Conservation (phyloP, 2,329 filamentous ascomycete genomes). For the Trichoderma citrinoviride region DNA sequence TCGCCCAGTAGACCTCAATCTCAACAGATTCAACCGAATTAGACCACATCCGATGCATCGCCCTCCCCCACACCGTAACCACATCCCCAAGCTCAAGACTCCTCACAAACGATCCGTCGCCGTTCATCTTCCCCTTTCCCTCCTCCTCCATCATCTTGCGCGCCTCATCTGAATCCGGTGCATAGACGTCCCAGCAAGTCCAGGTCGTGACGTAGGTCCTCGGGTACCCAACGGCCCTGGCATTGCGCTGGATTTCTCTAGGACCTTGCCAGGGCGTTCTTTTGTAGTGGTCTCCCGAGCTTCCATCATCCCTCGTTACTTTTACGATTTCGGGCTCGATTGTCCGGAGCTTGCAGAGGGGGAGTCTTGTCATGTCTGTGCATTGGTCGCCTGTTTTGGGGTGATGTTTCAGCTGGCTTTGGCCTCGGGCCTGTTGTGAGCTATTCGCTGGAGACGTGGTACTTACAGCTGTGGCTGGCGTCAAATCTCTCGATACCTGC, state of each 20-base stretch:
- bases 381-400: neutral
- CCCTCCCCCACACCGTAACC: constrained; percentile 59
- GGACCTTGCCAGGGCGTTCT: neutral
- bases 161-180: constrained; percentile 42
- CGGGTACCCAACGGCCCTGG: constrained; percentile 34
- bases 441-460: too few species aligned
- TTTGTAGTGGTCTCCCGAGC: neutral
- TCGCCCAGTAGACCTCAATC: constrained; percentile 59
- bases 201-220: constrained; percentile 51
- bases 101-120: constrained; percentile 55
- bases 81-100: constrained; percentile 57
- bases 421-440: neutral
- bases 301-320: neutral
- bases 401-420: too few species aligned
- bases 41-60: constrained; percentile 53
- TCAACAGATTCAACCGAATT: constrained; percentile 50
- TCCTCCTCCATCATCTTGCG: constrained; percentile 34
- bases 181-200: constrained; percentile 49
- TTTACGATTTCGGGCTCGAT: neutral
- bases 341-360: constrained; percentile 8
- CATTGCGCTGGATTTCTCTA: constrained; percentile 50
- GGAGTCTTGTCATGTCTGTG: neutral
- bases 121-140: constrained; percentile 52
- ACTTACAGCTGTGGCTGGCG: constrained; percentile 26
- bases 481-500: constrained; percentile 58